Conservation (phyloP, 805 yeast species). For the Priceomyces carsonii region DNA sequence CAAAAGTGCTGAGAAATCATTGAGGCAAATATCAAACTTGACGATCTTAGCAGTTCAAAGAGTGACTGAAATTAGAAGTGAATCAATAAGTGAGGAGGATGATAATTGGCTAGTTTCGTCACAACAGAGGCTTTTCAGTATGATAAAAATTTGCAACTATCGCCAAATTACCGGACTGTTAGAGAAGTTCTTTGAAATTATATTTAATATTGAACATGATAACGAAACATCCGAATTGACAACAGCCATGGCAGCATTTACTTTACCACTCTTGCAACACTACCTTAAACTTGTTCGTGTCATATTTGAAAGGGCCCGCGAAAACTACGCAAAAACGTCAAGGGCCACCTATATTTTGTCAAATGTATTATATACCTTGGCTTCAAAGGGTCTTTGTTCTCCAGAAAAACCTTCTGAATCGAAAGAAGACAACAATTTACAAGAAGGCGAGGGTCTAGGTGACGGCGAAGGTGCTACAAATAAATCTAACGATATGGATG, state of each 20-base stretch:
- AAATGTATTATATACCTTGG: slow-evolving; percentile 55
- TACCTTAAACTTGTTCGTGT: slow-evolving; percentile 52
- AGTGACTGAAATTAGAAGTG: slow-evolving; percentile 38
- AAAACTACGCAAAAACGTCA: slow-evolving; percentile 53
- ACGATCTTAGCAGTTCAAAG: slow-evolving; percentile 71
- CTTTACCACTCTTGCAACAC: slow-evolving; percentile 63
- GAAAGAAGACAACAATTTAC: slow-evolving; percentile 58
- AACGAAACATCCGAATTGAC: slow-evolving; percentile 35
- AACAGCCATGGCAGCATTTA: slow-evolving; percentile 52
- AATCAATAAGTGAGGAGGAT: slow-evolving; percentile 38
- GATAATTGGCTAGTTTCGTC: slow-evolving; percentile 68
- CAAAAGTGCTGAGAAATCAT: slow-evolving; percentile 44
- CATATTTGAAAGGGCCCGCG: slow-evolving; percentile 45
- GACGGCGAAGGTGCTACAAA: slow-evolving; percentile 88
- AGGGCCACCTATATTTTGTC: slow-evolving; percentile 64
- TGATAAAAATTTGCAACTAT: slow-evolving; percentile 45
- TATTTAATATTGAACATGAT: slow-evolving; percentile 40
- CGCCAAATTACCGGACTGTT: slow-evolving; percentile 36
- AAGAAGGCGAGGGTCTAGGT: slow-evolving; percentile 90
- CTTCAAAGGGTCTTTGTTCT: slow-evolving; percentile 86
- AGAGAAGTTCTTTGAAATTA: slow-evolving; percentile 28
- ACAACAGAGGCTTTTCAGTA: slow-evolving; percentile 44
- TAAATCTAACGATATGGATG: slow-evolving; percentile 82
- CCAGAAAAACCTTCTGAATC: slow-evolving; percentile 78
- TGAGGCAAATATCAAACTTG: slow-evolving; percentile 55